Evolutionary conservation across 108 stramenopile species (phyloP).

Genomic region (Aurantiochytrium sp.): DNA sequence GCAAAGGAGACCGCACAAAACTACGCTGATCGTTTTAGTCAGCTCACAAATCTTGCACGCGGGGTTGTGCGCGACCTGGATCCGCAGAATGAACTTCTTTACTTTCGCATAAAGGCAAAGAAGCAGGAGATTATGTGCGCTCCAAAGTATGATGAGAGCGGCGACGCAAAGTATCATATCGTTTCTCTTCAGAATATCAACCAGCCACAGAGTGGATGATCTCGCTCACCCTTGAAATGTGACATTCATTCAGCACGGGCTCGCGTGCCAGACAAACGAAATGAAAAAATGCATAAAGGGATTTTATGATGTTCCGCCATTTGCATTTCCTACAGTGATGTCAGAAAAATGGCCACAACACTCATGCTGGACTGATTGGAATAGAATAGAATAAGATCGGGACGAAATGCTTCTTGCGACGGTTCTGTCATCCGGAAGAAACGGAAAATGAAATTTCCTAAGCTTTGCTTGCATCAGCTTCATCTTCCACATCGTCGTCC

Average conservation of each 20-base stretch:
- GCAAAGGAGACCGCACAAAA: background rate
- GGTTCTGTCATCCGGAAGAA: too few relatives aligned
- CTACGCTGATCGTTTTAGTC: slow-evolving; percentile 11
- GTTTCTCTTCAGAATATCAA: background rate
- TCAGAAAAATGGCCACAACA: too few relatives aligned
- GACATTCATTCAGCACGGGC: too few relatives aligned
- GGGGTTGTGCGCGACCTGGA: background rate
- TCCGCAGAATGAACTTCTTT: background rate
- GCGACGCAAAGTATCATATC: background rate
- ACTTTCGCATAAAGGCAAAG: background rate
- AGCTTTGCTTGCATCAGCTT: background rate
- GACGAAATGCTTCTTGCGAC: too few relatives aligned
- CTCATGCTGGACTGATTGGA: too few relatives aligned
- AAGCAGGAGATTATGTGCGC: slow-evolving; percentile 9
- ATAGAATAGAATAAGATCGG: too few relatives aligned
- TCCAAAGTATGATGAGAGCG: background rate
- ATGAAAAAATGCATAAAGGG: too few relatives aligned
- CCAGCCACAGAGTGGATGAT: background rate
- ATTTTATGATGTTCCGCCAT: too few relatives aligned
- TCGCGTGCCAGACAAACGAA: too few relatives aligned
- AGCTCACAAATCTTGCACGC: background rate
- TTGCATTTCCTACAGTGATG: too few relatives aligned
- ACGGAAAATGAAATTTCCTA: too few relatives aligned
- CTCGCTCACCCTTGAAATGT: too few relatives aligned
- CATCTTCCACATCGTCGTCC: background rate